A percentile compares a stretch with the other conserved stretches of the same genome.
These are phyloP conservation scores for Fusarium nygamai DNA, from an alignment of 2,329 filamentous ascomycete genomes.

Conservation along the genomic window DNA sequence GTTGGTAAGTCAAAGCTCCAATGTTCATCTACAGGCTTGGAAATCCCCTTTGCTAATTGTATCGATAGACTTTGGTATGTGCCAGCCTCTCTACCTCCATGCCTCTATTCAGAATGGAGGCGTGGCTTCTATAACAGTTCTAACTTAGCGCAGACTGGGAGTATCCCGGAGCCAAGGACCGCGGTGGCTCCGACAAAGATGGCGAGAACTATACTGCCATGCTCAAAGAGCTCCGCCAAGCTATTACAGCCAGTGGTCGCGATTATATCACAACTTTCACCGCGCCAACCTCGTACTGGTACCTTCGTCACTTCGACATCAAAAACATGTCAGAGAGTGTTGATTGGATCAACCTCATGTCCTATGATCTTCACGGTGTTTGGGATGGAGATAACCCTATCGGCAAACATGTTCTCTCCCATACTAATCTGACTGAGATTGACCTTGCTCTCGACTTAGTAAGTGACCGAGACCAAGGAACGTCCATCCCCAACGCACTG, in stretches of 20 bases:
- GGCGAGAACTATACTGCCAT: slow-evolving; percentile 17
- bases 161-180: slow-evolving; percentile 39
- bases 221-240: not conserved
- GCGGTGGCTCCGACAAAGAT: slow-evolving; percentile 37
- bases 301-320: slow-evolving; percentile 42
- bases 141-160: slow-evolving; percentile 39
- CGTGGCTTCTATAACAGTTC: not conserved
- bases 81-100: not conserved
- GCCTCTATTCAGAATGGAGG: too few relatives aligned
- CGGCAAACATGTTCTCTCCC: slow-evolving; percentile 47
- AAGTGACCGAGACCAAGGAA: not conserved
- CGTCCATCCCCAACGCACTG: not conserved
- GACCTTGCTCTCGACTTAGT: not conserved
- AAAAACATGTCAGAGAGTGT: slow-evolving; percentile 25
- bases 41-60: not conserved
- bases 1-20: not conserved
- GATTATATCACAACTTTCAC: slow-evolving; percentile 33
- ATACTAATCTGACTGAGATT: slow-evolving; percentile 61
- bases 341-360: slow-evolving; percentile 55
- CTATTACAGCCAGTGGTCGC: not conserved
- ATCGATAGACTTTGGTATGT: not conserved
- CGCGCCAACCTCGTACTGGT: slow-evolving; percentile 44
- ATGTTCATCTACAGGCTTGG: not conserved
- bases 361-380: slow-evolving; percentile 55
- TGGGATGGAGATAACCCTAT: slow-evolving; percentile 51